Conservation (phyloP, 768 basidiomycete species). For the Amanita rimosa region DNA sequence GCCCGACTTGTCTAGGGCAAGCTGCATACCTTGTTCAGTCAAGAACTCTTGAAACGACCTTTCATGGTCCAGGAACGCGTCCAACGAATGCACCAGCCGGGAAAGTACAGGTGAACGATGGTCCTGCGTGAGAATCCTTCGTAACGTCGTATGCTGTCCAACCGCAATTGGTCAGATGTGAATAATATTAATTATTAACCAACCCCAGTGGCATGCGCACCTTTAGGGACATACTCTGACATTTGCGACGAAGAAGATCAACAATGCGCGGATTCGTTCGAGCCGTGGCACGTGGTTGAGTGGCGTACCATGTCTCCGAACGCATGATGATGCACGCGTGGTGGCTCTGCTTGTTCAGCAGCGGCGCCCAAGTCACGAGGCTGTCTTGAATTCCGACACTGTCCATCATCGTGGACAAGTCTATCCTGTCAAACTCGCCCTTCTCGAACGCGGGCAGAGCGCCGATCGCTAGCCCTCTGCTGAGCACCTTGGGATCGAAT, state of each 20-base stretch:
- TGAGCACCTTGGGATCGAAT: slow-evolving; percentile 29
- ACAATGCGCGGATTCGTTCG: slow-evolving; percentile 20
- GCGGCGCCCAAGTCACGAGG: slow-evolving; percentile 24
- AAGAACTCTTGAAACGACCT: slow-evolving; percentile 23
- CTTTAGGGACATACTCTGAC: slow-evolving; percentile 8
- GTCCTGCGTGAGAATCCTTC: slow-evolving; percentile 16
- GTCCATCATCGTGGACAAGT: slow-evolving; percentile 25
- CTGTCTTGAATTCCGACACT: slow-evolving; percentile 18
- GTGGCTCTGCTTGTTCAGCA: slow-evolving; percentile 22
- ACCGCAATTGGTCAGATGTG: not conserved
- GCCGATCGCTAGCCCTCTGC: slow-evolving; percentile 26
- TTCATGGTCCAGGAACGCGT: slow-evolving; percentile 30
- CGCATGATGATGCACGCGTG: slow-evolving; percentile 25
- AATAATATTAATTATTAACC: too few relatives aligned
- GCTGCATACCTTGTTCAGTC: slow-evolving; percentile 13
- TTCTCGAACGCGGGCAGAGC: slow-evolving; percentile 24
- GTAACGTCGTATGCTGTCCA: slow-evolving; percentile 16
- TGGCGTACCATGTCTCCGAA: slow-evolving; percentile 25
- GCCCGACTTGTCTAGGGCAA: slow-evolving; percentile 14
- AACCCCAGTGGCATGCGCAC: too few relatives aligned
- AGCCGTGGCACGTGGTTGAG: slow-evolving; percentile 19
- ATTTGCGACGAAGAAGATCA: slow-evolving; percentile 24
- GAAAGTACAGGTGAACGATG: slow-evolving; percentile 22
- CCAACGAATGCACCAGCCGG: slow-evolving; percentile 24
- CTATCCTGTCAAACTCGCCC: slow-evolving; percentile 28